Evolutionary conservation across 495 filamentous ascomycete genomes (phyloP).

Genomic region (Jackrogersella multiformis): DNA sequence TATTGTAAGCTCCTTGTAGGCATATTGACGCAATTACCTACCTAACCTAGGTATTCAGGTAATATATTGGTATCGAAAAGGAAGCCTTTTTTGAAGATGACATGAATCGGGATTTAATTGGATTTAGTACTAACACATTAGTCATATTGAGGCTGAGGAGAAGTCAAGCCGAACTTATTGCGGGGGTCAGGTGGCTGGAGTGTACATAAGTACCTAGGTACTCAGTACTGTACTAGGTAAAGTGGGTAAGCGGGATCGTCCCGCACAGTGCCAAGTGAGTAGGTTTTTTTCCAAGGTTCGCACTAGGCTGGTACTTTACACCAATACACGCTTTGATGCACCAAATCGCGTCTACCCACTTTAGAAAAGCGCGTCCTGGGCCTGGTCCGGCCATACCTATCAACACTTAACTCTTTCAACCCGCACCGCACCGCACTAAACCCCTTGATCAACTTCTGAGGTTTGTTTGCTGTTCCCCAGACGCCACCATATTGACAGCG

Average conservation of each 20-base stretch:
- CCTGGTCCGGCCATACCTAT: too few species aligned
- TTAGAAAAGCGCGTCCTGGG: slow-evolving; percentile 20
- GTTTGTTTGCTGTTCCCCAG: slow-evolving; percentile 9
- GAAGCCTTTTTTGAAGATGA: too few species aligned
- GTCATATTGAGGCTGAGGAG: too few species aligned
- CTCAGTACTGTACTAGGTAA: neutral
- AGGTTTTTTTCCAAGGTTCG: slow-evolving; percentile 7
- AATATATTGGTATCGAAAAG: neutral
- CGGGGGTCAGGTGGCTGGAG: too few species aligned
- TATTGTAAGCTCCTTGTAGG: neutral
- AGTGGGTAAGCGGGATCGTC: neutral
- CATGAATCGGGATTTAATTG: too few species aligned
- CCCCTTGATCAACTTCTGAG: slow-evolving; percentile 1
- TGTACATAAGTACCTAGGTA: too few species aligned
- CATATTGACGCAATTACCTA: slow-evolving; percentile 1
- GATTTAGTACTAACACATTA: too few species aligned
- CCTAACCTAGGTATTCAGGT: neutral
- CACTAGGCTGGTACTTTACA: slow-evolving; percentile 12
- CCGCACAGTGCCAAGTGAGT: neutral
- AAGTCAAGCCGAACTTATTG: too few species aligned
- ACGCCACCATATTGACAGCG: slow-evolving; percentile 13
- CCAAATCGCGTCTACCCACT: slow-evolving; percentile 33
- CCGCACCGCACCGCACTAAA: slow-evolving; percentile 20
- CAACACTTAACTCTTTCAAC: slow-evolving; percentile 32
- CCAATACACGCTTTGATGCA: slow-evolving; percentile 13